Percentiles rank a stretch among this genome's conserved stretches.
These are phyloP conservation scores for Boletales sp. DNA, from an alignment of 768 basidiomycete species.

Conservation along the genomic window DNA sequence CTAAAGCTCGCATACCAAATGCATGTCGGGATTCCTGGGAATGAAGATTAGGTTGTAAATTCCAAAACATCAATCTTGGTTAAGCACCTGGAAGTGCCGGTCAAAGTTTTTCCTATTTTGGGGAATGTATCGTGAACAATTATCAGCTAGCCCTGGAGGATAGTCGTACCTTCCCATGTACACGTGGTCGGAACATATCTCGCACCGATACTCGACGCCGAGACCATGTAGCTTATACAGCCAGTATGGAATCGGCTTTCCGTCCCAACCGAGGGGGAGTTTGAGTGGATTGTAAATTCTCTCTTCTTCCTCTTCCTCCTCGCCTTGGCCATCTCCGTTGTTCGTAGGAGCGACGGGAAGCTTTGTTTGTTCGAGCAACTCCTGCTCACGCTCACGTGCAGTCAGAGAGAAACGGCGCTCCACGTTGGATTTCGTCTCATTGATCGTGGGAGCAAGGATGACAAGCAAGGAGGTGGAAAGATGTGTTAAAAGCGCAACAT, in stretches of 20 bases:
- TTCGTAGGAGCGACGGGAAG: conserved; percentile 47
- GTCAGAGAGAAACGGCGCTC: conserved; percentile 96
- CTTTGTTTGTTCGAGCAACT: conserved; percentile 68
- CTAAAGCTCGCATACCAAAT: conserved; percentile 96
- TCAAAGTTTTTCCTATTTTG: conserved; percentile 85
- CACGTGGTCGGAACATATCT: conserved; percentile 95
- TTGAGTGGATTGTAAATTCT: conserved; percentile 98
- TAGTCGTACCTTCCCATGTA: conserved; percentile 86
- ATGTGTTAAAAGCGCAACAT: conserved; percentile 68
- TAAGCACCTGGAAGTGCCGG: conserved; percentile 81
- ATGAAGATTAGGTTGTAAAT: conserved; percentile 16
- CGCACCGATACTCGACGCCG: conserved; percentile 96
- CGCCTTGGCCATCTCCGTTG: conserved; percentile 45
- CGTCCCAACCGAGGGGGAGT: conserved; percentile 95
- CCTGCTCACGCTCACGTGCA: conserved; percentile 95
- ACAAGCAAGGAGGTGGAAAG: conserved; percentile 66
- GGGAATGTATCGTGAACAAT: conserved; percentile 14
- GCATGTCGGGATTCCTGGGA: conserved; percentile 89
- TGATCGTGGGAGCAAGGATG: conserved; percentile 60
- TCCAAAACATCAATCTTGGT: conserved; percentile 8
- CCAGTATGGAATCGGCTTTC: conserved; percentile 99
- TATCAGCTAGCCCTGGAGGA: background rate
- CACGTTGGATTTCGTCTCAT: conserved; percentile 93
- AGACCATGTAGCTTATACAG: conserved; percentile 96
- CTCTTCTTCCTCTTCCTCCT: conserved; percentile 93